phyloP scores from a whole-genome alignment of 2,329 filamentous ascomycete genomes.

The Chaetomiaceae sp. region DNA sequence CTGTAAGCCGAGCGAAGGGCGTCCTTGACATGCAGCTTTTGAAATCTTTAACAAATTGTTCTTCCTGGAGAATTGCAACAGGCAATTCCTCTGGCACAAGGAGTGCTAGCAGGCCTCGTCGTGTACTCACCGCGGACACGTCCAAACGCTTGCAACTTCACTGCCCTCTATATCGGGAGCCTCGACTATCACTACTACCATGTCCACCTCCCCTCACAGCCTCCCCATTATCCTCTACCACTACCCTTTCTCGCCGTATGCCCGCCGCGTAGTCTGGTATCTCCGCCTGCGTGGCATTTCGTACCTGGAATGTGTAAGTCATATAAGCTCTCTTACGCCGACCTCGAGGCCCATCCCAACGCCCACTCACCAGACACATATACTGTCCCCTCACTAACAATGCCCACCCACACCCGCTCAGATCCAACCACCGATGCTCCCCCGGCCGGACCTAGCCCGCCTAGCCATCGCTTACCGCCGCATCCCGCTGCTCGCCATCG shows the following conservation, averaged over 20 bases:
- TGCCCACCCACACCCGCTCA: constrained; percentile 30
- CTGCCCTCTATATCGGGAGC: too few species aligned
- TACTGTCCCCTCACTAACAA: too few species aligned
- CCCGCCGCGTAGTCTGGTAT: constrained; percentile 60
- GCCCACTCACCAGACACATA: too few species aligned
- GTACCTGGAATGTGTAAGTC: constrained; percentile 60
- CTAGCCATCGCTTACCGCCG: constrained; percentile 62
- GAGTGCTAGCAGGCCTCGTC: too few species aligned
- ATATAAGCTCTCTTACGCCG: not conserved
- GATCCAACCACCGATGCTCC: constrained; percentile 60
- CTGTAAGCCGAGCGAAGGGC: not conserved
- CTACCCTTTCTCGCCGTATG: constrained; percentile 60
- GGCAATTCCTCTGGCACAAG: too few species aligned
- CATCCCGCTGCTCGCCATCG: constrained; percentile 62
- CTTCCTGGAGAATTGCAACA: not conserved
- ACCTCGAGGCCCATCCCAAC: too few species aligned
- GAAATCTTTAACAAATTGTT: not conserved
- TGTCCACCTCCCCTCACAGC: too few species aligned
- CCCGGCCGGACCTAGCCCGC: constrained; percentile 56
- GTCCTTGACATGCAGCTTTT: too few species aligned
- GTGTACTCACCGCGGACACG: too few species aligned
- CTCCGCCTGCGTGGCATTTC: constrained; percentile 58
- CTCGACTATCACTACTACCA: too few species aligned
- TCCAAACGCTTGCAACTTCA: too few species aligned
- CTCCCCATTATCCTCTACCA: constrained; percentile 56